Conservation (phyloP, 2,329 filamentous ascomycete species). For the Sphaerulina populicola region DNA sequence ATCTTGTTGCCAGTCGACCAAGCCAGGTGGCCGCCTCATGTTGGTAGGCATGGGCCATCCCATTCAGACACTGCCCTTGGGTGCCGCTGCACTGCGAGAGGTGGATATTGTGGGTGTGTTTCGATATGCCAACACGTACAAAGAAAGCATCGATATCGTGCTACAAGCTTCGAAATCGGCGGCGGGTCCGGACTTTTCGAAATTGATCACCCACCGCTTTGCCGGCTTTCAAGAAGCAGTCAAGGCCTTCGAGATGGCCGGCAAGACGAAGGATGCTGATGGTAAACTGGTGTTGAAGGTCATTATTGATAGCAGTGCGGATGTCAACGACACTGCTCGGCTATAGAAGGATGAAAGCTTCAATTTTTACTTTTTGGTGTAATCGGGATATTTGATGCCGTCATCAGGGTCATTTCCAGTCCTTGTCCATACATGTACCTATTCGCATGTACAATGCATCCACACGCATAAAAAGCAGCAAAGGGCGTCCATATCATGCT, state of each 20-base stretch:
- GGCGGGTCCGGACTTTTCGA: constrained; percentile 55
- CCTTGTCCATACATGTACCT: neutral
- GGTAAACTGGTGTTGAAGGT: constrained; percentile 67
- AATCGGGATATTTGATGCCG: neutral
- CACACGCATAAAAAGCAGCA: neutral
- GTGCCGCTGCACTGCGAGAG: constrained; percentile 63
- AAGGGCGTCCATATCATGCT: neutral
- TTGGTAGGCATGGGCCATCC: constrained; percentile 75
- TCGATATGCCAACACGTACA: constrained; percentile 68
- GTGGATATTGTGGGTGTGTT: constrained; percentile 73
- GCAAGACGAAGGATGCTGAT: constrained; percentile 57
- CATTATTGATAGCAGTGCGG: constrained; percentile 41
- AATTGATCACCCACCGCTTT: constrained; percentile 66
- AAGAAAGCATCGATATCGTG: constrained; percentile 57
- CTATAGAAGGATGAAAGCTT: neutral
- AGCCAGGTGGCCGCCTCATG: constrained; percentile 62
- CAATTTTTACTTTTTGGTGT: no score
- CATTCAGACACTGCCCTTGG: constrained; percentile 64
- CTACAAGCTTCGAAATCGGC: constrained; percentile 36
- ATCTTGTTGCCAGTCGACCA: constrained; percentile 43
- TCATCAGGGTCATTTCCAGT: neutral
- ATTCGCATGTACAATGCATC: neutral
- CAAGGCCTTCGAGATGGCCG: constrained; percentile 61
- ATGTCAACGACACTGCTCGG: constrained; percentile 4
- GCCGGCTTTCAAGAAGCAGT: constrained; percentile 55